These are phyloP conservation scores for Torulaspora indica DNA, from an alignment of 805 yeast genomes.

Conservation along the genomic window DNA sequence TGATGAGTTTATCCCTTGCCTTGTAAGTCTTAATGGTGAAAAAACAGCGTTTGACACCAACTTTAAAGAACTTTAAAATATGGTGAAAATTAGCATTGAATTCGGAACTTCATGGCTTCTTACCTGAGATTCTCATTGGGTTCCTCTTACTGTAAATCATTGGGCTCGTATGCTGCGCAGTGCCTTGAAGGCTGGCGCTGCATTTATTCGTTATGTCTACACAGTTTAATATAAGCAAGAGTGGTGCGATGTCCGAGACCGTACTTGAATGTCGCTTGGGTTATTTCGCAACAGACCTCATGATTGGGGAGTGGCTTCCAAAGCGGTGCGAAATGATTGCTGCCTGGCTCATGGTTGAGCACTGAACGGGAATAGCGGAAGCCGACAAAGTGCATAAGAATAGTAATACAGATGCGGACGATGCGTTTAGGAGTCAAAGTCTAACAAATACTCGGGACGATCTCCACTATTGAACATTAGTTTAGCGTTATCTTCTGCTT, in stretches of 20 bases:
- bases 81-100: no score
- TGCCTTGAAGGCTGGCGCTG: neutral
- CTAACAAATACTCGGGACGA: conserved; percentile 31
- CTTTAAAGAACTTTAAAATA: neutral
- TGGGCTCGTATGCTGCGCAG: neutral
- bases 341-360: no score
- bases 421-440: conserved; percentile 24
- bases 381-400: no score
- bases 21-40: neutral
- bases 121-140: neutral
- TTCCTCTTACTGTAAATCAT: no score
- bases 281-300: neutral
- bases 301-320: no score
- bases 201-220: neutral
- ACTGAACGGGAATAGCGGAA: no score
- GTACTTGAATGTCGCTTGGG: neutral
- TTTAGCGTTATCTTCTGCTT: conserved; percentile 34
- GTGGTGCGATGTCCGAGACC: neutral
- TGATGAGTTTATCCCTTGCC: no score
- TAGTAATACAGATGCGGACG: neutral
- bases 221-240: neutral
- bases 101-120: neutral
- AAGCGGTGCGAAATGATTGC: no score
- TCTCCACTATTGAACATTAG: conserved; percentile 26
- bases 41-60: neutral